Percentiles rank a stretch among this genome's conserved stretches.
Evolutionary conservation across 768 basidiomycete genomes (phyloP).

Genomic region (Pisolithus microcarpus): DNA sequence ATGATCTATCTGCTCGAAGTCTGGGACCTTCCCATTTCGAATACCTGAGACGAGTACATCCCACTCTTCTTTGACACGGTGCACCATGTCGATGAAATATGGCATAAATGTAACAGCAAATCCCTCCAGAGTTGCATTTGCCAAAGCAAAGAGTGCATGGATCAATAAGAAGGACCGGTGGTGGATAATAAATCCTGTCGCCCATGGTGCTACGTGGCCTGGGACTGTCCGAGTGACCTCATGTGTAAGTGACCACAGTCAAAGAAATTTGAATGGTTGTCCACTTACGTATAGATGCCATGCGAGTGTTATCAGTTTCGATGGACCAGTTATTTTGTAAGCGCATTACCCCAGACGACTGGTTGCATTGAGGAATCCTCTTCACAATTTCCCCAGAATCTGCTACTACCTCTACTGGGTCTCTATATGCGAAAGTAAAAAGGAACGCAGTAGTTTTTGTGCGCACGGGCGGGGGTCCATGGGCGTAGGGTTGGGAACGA

Average conservation of each 20-base stretch:
- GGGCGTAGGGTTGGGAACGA: background rate
- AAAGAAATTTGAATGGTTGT: constrained; percentile 4
- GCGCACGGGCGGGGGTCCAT: background rate
- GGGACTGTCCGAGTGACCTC: too few species aligned
- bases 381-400: background rate
- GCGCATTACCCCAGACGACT: constrained; percentile 14
- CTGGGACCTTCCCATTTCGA: too few species aligned
- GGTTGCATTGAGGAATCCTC: constrained; percentile 6
- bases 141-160: constrained; percentile 16
- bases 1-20: too few species aligned
- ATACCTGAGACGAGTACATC: too few species aligned
- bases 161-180: constrained; percentile 14
- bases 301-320: constrained; percentile 1
- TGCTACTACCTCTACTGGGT: constrained; percentile 3
- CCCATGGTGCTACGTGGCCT: too few species aligned
- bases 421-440: constrained; percentile 11
- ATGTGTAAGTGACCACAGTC: too few species aligned
- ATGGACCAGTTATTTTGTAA: constrained; percentile 13
- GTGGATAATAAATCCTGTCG: too few species aligned
- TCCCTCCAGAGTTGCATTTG: background rate
- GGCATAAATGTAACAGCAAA: too few species aligned
- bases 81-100: too few species aligned
- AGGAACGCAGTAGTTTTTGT: constrained; percentile 14
- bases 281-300: too few species aligned
- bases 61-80: too few species aligned